A percentile compares a stretch with the other conserved stretches of the same genome.
These are phyloP conservation scores for Fomitiporia mediterranea DNA, from an alignment of 1,284 basidiomycete genomes.

Conservation along the genomic window DNA sequence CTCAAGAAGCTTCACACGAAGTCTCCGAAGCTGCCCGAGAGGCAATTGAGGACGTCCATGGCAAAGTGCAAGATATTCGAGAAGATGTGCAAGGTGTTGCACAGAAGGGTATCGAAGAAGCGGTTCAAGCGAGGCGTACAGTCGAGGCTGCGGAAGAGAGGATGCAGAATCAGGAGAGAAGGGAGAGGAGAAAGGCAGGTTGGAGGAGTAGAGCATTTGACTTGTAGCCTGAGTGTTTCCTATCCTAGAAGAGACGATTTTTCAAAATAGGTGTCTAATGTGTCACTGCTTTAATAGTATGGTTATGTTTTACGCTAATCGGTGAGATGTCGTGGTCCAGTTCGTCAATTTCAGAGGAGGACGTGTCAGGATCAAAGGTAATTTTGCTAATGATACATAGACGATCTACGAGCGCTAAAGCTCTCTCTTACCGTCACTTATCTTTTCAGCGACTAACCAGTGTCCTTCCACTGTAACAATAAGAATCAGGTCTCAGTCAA, in stretches of 20 bases:
- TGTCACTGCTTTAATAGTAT: no score
- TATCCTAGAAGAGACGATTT: no score
- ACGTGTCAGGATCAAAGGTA: neutral
- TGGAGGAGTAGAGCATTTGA: constrained; percentile 27
- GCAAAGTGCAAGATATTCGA: neutral
- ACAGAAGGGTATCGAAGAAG: constrained; percentile 22
- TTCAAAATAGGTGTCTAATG: no score
- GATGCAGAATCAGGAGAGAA: constrained; percentile 24
- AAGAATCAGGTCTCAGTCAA: constrained; percentile 18
- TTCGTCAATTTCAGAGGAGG: no score
- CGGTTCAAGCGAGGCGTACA: constrained; percentile 25
- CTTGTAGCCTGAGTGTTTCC: neutral
- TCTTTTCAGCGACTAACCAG: constrained; percentile 42
- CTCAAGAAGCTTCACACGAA: constrained; percentile 25
- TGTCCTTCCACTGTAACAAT: constrained; percentile 44
- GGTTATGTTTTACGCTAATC: no score
- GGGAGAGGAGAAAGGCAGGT: constrained; percentile 21
- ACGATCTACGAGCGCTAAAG: neutral
- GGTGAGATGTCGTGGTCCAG: no score
- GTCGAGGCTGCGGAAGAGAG: constrained; percentile 26
- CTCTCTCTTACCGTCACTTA: neutral
- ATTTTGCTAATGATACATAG: constrained; percentile 3
- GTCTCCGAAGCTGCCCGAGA: constrained; percentile 9
- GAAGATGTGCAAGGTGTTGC: neutral
- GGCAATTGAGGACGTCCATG: neutral